Evolutionary conservation across 2,329 filamentous ascomycete species (phyloP), one percentile per base, ranked within the genome.

Genomic region (Fulvia fulva): DNA sequence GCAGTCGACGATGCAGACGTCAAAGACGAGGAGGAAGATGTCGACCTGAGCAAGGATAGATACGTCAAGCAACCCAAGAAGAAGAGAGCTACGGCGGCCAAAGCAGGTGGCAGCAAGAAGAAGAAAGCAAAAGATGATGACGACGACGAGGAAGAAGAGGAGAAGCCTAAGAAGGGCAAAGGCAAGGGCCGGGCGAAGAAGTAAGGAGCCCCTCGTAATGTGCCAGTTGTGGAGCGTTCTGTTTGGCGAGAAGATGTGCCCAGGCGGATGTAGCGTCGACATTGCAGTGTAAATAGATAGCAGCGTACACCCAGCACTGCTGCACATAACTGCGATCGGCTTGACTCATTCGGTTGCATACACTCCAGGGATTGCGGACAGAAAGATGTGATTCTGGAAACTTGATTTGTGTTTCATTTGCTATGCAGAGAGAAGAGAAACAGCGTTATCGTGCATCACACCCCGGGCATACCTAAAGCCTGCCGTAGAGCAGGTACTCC

Each of bases 1-100:
- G 86, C 61, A 49, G 71, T 74, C 5, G 63, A 76, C 5, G 74
- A 77, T 45, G 76, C 75, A 23, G 70, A 73, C 50, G 75, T 84
- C 1, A 76, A 76, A 16, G 78, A 79, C 25, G 79, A 70, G 55
- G 65, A 64, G 28, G 88, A 91, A 14, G 89, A 92, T 53, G 77
- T 87, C n/a, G 91, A 96, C 70, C 74, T 97, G 53, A 91, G 89
- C 70, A 96, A 94, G 71, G 94, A 99, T 76, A 97, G 97, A 74
- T 97, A 96, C 70, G 92, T 97, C 73, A 96, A 94, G 74, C 83
- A 89, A 70, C 90, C 93, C 8, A 97, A 96, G 80, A 85, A 84
- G 64, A 91, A 87, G 74, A 74, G 76, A 14, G 70, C 78, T 53
- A 72, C 74, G 2, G 66, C 77, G 14, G 65, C 72, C 83, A 84